phyloP scores from a whole-genome alignment of 1,284 basidiomycete genomes.

The Xerocomus amazonicus region DNA sequence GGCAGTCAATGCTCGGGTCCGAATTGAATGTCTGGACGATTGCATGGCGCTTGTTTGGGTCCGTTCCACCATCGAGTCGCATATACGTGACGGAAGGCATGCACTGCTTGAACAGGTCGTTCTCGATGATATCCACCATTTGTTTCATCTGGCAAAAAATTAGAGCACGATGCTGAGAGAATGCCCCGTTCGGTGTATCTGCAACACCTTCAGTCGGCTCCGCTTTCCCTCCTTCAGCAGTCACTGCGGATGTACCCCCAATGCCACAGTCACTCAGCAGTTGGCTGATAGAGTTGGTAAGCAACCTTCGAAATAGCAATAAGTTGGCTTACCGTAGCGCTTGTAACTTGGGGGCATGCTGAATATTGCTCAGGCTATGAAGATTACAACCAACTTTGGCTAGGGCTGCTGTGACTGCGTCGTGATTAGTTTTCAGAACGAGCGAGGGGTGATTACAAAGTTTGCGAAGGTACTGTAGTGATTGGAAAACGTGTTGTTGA shows the following conservation, averaged over 20 bases:
- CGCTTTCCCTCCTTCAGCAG: conserved; percentile 54
- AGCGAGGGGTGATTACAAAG: conserved; percentile 96
- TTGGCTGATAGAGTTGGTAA: conserved; percentile 57
- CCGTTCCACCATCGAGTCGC: conserved; percentile 92
- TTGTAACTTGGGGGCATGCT: conserved; percentile 91
- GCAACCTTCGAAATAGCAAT: background rate
- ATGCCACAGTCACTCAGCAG: conserved; percentile 94
- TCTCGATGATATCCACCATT: conserved; percentile 98
- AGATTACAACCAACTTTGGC: conserved; percentile 47
- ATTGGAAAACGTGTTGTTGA: conserved; percentile 92
- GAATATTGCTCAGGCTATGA: conserved; percentile 69
- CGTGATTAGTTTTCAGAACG: conserved; percentile 69
- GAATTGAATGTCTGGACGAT: conserved; percentile 98
- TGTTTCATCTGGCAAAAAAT: conserved; percentile 99
- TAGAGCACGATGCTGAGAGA: conserved; percentile 94
- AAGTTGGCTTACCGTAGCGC: conserved; percentile 70
- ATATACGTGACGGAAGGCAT: conserved; percentile 98
- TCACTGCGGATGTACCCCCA: conserved; percentile 50
- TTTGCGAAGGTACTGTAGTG: conserved; percentile 95
- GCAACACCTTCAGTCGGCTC: conserved; percentile 60
- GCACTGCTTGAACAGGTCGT: conserved; percentile 83
- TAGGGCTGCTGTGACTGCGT: conserved; percentile 63
- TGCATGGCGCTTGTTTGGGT: conserved; percentile 87
- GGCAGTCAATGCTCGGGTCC: conserved; percentile 96
- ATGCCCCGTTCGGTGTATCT: conserved; percentile 50